Conservation (phyloP, 2,329 filamentous ascomycete species). For the Colletotrichum sp. region DNA sequence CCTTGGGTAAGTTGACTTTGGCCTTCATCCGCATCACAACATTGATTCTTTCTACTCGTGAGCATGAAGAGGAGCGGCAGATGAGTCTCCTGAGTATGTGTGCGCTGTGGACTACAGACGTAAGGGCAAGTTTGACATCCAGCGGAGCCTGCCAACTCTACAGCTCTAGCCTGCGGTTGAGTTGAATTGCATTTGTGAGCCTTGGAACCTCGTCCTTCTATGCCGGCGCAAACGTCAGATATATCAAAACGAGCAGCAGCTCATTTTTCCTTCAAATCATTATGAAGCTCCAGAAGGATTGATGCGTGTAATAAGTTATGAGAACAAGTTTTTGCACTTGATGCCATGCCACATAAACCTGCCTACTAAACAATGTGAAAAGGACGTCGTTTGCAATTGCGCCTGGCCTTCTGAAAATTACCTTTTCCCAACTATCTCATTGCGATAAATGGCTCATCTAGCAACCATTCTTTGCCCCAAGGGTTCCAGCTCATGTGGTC, state of each 20-base stretch:
- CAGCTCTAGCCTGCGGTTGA: neutral
- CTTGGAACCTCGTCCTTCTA: too few species aligned
- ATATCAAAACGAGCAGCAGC: neutral
- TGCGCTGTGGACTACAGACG: neutral
- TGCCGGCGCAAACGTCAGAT: neutral
- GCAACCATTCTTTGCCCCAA: too few species aligned
- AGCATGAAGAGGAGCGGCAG: neutral
- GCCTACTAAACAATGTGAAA: neutral
- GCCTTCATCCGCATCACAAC: neutral
- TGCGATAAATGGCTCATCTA: too few species aligned
- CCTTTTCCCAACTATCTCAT: neutral
- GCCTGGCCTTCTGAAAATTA: neutral
- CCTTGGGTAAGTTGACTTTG: neutral
- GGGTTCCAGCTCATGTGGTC: too few species aligned
- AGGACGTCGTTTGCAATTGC: neutral
- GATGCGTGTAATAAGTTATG: neutral
- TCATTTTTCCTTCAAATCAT: neutral
- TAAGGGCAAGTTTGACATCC: neutral
- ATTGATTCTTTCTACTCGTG: neutral
- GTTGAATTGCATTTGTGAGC: too few species aligned
- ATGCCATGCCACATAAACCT: neutral
- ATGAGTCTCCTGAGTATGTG: neutral
- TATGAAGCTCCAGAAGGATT: neutral
- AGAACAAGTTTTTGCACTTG: neutral
- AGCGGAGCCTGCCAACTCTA: neutral